Base-by-base conservation (phyloP, 768 basidiomycete genomes). In the Pseudohyphozyma bogoriensis region DNA sequence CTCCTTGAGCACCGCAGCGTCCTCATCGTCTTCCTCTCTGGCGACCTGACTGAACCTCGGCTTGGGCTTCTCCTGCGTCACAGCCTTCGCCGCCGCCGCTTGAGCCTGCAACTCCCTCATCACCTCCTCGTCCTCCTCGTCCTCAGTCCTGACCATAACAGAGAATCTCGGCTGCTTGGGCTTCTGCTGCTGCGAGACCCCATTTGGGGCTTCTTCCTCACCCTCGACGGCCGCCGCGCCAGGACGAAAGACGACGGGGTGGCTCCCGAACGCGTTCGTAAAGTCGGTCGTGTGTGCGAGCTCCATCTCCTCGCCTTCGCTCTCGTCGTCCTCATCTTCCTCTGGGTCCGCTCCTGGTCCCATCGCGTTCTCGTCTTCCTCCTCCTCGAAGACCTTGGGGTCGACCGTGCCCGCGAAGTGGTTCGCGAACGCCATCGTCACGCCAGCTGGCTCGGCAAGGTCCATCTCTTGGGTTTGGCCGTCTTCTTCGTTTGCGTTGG, bases 391-490 rank as follows among this genome's bases (percentile, higher is more conserved):
- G 36, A 16, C 26, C 56, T 20, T 15, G 22, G 60, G 59, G 2
- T 63, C 28, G 24, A 58, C 50, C 24, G 62, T 63, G 2, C 66
- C 60, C 22, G 56, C 59, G 26, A 66, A 59, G 46, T 61, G 65
- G 13, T 55, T 51, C 15, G 31, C 54, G 50, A 69, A 69, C 5
- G 62, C 62, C 22, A 52, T 45, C 44, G 62, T 64, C 33, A 59
- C 56, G 51, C 66, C 64, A 18, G 54, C 57, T n/a, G n/a, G n/a
- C n/a, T n/a, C n/a, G n/a, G n/a, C n/a, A n/a, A n/a, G n/a, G 11
- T 64, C 62, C 31, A 69, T 60, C 44, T 66, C 65, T 58, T 66
- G 61, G 42, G 58, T 60, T 10, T n/a, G 31, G 31, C 39, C 45
- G 15, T 57, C 36, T n/a, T n/a, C n/a, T n/a, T n/a, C n/a, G n/a